Percentiles rank a stretch among this genome's conserved stretches.
phyloP scores from a whole-genome alignment of 2,329 filamentous ascomycete species.

The Ophiostoma himal-ulmi region DNA sequence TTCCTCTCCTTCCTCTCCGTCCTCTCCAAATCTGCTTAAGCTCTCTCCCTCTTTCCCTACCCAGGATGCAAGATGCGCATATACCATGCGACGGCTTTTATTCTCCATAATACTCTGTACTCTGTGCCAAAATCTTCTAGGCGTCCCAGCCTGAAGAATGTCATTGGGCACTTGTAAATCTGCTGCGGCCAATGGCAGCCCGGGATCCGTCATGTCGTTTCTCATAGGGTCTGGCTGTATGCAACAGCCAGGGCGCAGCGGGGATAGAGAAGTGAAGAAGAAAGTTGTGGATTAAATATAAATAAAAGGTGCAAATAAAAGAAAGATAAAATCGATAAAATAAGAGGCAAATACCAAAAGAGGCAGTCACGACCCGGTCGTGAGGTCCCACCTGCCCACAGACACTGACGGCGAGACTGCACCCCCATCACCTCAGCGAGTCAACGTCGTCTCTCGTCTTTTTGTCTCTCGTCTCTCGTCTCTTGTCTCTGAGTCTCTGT shows the following conservation, averaged over 20 bases:
- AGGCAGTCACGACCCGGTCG: neutral
- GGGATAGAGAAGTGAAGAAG: conserved; percentile 10
- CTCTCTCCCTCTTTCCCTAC: neutral
- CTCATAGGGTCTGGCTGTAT: conserved; percentile 37
- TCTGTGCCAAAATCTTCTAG: neutral
- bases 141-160: conserved; percentile 12
- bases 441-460: neutral
- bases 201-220: conserved; percentile 29
- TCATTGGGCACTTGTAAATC: conserved; percentile 26
- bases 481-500: neutral
- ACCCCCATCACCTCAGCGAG: neutral
- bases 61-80: neutral
- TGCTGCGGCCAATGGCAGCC: conserved; percentile 33
- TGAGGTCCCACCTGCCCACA: conserved; percentile 15
- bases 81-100: neutral
- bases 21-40: neutral
- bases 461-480: neutral
- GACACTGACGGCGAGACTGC: neutral
- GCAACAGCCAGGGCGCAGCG: conserved; percentile 34
- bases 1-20: neutral
- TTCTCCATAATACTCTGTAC: conserved; percentile 6
- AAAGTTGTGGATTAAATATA: neutral
- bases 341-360: neutral
- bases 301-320: neutral
- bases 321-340: neutral